Base-by-base conservation (phyloP, 1,284 basidiomycete genomes). In the Limonomyces culmigenus region DNA sequence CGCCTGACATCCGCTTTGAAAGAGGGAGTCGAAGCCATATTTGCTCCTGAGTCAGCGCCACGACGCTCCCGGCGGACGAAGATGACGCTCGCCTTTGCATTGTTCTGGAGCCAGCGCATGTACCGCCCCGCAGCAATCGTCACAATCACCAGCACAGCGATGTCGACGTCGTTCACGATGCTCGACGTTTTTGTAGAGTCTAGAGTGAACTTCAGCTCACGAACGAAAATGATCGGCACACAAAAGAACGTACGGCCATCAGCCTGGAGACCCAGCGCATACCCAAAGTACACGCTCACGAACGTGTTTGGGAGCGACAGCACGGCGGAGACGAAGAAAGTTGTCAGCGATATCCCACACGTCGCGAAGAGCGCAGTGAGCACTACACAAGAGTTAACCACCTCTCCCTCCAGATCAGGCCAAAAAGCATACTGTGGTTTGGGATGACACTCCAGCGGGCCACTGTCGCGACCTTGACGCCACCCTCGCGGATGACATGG, bases 351-450 rank as follows among this genome's bases (percentile, higher is more conserved):
- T 67, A 77, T 74, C n/a, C 73, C 74, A 40, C 70, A 74, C 1
- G 74, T 70, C 1, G 76, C 60, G 45, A 79, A 79, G 3, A 78
- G 64, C 17, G 70, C 71, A 0, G 75, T 74, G 2, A 64, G 65
- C 41, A 67, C 63, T 66, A 35, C 18, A 27, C 29, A n/a, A n/a
- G n/a, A n/a, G n/a, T n/a, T n/a, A n/a, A n/a, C n/a, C n/a, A n/a
- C n/a, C n/a, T n/a, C n/a, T 14, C 3, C 11, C 12, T 40, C n/a
- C n/a, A n/a, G n/a, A n/a, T n/a, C n/a, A n/a, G n/a, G n/a, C n/a
- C n/a, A 19, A 34, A 34, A 21, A 17, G 54, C 63, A 39, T 37
- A 68, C 65, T 67, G 38, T 67, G 67, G n/a, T 68, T 70, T 0
- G 78, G 77, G 19, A 79, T 68, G 13, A 70, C 73, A 35, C 67